Conservation (phyloP, 495 filamentous ascomycete genomes). For the Hyaloscypha bicolor region DNA sequence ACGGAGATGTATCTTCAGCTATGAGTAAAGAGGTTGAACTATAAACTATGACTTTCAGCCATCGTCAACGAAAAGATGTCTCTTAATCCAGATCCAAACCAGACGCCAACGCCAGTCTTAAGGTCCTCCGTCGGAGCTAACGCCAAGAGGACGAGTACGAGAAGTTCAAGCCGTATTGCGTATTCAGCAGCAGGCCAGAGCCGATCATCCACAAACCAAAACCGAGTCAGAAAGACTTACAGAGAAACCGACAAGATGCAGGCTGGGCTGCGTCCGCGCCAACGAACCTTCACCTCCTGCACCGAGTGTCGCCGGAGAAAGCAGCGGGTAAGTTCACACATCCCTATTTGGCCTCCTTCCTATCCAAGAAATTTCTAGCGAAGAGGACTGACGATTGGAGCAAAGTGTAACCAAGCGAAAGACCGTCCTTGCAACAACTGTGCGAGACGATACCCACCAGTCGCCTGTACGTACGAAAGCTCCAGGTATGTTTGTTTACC, state of each 20-base stretch:
- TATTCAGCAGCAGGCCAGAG: too few relatives aligned
- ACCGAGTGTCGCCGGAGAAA: slow-evolving; percentile 33
- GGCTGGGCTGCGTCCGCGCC: slow-evolving; percentile 22
- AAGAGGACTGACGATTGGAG: neutral
- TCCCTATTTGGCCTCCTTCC: neutral
- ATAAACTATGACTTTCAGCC: neutral
- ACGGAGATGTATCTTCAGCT: neutral
- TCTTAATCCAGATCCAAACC: too few relatives aligned
- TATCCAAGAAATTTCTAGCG: neutral
- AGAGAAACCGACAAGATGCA: slow-evolving; percentile 22
- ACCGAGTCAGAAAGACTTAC: too few relatives aligned
- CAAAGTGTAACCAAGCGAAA: slow-evolving; percentile 34
- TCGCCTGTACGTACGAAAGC: slow-evolving; percentile 29
- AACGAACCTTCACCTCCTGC: slow-evolving; percentile 31
- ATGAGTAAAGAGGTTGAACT: neutral
- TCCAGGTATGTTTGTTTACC: slow-evolving; percentile 21
- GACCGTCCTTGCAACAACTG: slow-evolving; percentile 32
- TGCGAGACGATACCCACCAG: slow-evolving; percentile 30
- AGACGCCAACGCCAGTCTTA: too few relatives aligned
- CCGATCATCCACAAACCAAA: too few relatives aligned
- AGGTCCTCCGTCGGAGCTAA: neutral
- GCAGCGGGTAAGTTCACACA: slow-evolving; percentile 22
- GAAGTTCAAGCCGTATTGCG: too few relatives aligned
- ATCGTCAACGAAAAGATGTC: too few relatives aligned
- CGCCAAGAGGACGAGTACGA: too few relatives aligned